phyloP scores from a whole-genome alignment of 306 rosid genomes.

The Glycine soja region DNA sequence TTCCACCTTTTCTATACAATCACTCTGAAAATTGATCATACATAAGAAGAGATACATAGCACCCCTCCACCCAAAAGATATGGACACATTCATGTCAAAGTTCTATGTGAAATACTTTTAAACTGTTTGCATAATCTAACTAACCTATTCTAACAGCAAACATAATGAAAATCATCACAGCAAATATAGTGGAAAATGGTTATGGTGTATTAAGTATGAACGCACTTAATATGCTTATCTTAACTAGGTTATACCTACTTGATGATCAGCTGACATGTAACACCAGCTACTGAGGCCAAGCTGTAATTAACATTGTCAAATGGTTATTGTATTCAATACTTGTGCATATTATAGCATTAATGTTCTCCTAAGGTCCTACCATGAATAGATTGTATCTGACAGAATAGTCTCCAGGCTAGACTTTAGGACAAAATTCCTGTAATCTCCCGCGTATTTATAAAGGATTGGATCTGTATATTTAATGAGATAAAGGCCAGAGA shows the following conservation, averaged over 20 bases:
- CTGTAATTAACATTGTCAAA: not conserved
- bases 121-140: slow-evolving; percentile 27
- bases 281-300: not conserved
- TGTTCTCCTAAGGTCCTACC: not conserved
- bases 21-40: slow-evolving; percentile 56
- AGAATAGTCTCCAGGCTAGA: not conserved
- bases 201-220: not conserved
- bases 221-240: not conserved
- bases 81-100: slow-evolving; percentile 27
- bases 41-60: slow-evolving; percentile 31
- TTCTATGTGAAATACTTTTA: not conserved
- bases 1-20: slow-evolving; percentile 65
- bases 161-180: slow-evolving; percentile 16
- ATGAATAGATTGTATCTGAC: not conserved
- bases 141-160: slow-evolving; percentile 30
- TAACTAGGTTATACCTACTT: not conserved
- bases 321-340: not conserved
- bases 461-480: not conserved
- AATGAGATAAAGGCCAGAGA: not conserved
- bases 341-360: not conserved
- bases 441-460: not conserved
- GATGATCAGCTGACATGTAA: not conserved
- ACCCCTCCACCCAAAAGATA: not conserved
- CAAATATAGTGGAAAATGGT: slow-evolving; percentile 29
- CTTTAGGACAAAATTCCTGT: not conserved